These are phyloP conservation scores for Teunomyces gatunensis DNA, from an alignment of 805 yeast genomes.

Conservation along the genomic window DNA sequence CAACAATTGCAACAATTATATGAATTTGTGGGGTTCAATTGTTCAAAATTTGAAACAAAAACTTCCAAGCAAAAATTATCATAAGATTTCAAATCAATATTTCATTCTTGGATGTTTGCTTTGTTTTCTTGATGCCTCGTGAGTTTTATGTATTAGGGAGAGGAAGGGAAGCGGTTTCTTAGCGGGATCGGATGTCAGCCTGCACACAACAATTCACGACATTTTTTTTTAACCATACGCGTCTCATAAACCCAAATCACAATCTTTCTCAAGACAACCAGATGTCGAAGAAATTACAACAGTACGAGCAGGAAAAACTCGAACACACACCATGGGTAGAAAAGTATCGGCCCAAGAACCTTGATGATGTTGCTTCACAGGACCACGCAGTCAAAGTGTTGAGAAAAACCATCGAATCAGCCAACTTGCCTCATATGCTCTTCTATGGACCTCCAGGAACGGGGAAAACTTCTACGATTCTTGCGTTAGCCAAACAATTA, in stretches of 20 bases:
- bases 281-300: constrained; percentile 10
- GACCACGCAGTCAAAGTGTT: constrained; percentile 83
- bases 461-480: constrained; percentile 84
- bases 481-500: constrained; percentile 76
- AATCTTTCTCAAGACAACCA: background rate
- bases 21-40: too few species aligned
- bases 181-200: too few species aligned
- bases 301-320: constrained; percentile 40
- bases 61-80: too few species aligned
- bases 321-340: constrained; percentile 88
- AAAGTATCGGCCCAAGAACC: constrained; percentile 78
- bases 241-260: background rate
- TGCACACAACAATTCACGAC: background rate
- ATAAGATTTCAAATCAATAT: too few species aligned
- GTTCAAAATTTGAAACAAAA: too few species aligned
- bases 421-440: constrained; percentile 87
- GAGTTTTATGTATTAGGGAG: too few species aligned
- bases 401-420: constrained; percentile 71
- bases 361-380: constrained; percentile 89
- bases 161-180: too few species aligned
- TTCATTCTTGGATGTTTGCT: too few species aligned
- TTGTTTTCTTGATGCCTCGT: too few species aligned
- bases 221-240: background rate
- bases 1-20: too few species aligned
- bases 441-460: constrained; percentile 96